Base-by-base conservation (phyloP, 106 monocot species). In the Xerophyta viscosa region DNA sequence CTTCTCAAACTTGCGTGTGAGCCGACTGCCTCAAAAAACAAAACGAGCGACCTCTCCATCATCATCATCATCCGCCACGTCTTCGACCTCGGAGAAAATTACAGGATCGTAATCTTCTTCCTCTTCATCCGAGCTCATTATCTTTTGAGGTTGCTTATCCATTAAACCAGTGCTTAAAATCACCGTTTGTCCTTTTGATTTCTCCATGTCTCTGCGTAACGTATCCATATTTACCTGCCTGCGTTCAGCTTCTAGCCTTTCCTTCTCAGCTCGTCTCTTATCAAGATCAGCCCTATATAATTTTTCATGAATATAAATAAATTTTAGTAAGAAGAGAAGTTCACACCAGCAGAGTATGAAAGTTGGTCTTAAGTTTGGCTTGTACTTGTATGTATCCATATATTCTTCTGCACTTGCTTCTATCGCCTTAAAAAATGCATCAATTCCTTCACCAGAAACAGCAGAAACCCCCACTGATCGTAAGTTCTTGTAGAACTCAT, bases 401-500 rank as follows among this genome's bases (percentile, higher is more conserved):
- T 82, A 98, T 3, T 98, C 96, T 45, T 65, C 28, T 27, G 89
- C 81, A 55, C 96, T 90, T 29, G 66, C 77, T 60, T 89, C 76
- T 27, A 90, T 68, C 42, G 89, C 85, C 20, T 67, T 63, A 56
- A 89, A 98, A 58, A 98, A 98, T 24, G 75, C 57, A 14, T 79
- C 66, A 75, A 89, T 79, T 66, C 96, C 96, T 25, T 43, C 31
- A 43, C 96, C 96, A 48, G 89, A 76, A 62, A 89, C 65, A 14
- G 96, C 88, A 28, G 96, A 98, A 41, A 98, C 96, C 51, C 96
- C 96, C 13, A 98, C 82, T 3, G 96, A 74, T 1, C 73, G 66
- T 5, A 89, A 64, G 48, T 98, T 98, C 41, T 86, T 85, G 56
- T 98, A 98, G 57, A 98, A 98, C 68, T 98, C 96, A 53, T 98